Conservation (phyloP, 2,329 filamentous ascomycete species). For the Neonectria coccinea region DNA sequence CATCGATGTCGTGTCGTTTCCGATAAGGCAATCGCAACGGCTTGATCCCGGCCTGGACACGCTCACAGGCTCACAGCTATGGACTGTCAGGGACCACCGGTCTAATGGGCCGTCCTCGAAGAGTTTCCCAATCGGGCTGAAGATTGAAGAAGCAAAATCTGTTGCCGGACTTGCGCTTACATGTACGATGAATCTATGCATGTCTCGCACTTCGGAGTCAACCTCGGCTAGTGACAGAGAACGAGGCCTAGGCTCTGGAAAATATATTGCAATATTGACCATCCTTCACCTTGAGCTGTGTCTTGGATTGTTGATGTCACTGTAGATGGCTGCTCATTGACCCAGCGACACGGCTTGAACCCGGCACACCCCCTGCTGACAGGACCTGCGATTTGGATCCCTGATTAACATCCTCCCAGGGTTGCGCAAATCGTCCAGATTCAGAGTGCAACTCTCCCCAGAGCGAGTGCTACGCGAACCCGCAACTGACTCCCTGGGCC, state of each 20-base stretch:
- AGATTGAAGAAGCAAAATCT: constrained; percentile 6
- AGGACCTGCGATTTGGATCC: constrained; percentile 7
- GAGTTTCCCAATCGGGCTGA: constrained; percentile 11
- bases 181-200: not conserved
- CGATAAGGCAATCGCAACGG: constrained; percentile 14
- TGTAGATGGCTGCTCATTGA: constrained; percentile 2
- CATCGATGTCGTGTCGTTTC: constrained; percentile 7
- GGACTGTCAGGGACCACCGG: not conserved
- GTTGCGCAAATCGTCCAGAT: constrained; percentile 9
- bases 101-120: constrained; percentile 4
- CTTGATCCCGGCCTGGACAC: not conserved
- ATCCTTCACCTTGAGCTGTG: constrained; percentile 24
- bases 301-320: constrained; percentile 3
- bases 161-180: not conserved
- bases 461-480: not conserved
- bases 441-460: constrained; percentile 23
- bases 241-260: not conserved
- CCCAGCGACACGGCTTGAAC: constrained; percentile 6
- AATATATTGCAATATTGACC: not conserved
- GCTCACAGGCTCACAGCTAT: constrained; percentile 1
- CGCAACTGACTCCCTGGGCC: constrained; percentile 7
- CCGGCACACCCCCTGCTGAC: constrained; percentile 12
- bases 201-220: not conserved
- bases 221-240: not conserved
- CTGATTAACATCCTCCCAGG: constrained; percentile 4